Conservation (phyloP, 345 rosid species). For the Noccaea bulbosa region DNA sequence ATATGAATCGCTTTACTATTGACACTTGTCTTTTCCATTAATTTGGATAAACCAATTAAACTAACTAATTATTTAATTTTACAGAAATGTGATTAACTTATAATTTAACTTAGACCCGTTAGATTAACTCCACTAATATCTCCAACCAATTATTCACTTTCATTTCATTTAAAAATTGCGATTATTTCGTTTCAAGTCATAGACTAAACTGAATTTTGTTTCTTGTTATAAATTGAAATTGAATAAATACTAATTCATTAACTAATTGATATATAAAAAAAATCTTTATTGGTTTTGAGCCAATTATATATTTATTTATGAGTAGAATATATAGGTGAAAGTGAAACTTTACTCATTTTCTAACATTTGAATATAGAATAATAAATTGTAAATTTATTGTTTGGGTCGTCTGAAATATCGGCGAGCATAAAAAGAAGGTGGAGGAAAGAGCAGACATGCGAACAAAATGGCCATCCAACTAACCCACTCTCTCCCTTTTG, state of each 20-base stretch:
- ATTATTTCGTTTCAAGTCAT: neutral
- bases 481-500: conserved; percentile 44
- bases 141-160: conserved; percentile 24
- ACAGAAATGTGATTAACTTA: too few species aligned
- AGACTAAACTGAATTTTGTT: neutral
- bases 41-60: conserved; percentile 29
- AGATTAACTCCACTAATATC: conserved; percentile 30
- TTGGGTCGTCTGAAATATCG: conserved; percentile 22
- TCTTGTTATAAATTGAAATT: too few species aligned
- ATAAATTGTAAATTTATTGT: conserved; percentile 8
- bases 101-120: conserved; percentile 31
- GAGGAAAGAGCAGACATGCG: conserved; percentile 44
- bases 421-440: conserved; percentile 46
- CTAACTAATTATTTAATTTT: neutral
- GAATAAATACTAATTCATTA: too few species aligned
- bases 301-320: neutral
- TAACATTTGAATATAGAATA: neutral
- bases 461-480: conserved; percentile 49
- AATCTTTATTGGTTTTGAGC: neutral
- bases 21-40: conserved; percentile 40
- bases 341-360: neutral
- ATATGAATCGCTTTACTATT: conserved; percentile 13
- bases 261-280: neutral
- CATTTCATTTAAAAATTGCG: neutral
- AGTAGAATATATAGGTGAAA: conserved; percentile 5